Evolutionary conservation across 768 basidiomycete species (phyloP).

Genomic region (Paxillus involutus): DNA sequence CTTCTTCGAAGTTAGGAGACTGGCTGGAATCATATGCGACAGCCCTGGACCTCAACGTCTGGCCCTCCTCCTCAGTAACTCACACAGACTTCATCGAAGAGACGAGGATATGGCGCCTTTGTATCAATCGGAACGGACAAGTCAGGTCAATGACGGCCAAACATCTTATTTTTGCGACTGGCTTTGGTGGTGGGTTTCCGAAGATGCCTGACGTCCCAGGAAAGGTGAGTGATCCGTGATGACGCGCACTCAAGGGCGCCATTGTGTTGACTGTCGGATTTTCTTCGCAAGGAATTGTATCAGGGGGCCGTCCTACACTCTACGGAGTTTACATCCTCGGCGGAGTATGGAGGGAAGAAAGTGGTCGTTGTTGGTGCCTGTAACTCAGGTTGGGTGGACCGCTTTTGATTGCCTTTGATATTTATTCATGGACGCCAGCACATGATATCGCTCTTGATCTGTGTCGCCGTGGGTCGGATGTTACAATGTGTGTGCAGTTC

Average conservation of each 20-base stretch:
- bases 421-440: slow-evolving; percentile 14
- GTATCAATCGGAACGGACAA: slow-evolving; percentile 30
- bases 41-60: slow-evolving; percentile 59
- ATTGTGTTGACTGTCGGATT: neutral
- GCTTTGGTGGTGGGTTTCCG: slow-evolving; percentile 46
- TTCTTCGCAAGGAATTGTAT: slow-evolving; percentile 42
- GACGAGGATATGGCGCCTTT: slow-evolving; percentile 43
- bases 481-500: slow-evolving; percentile 20
- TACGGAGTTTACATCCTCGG: slow-evolving; percentile 42
- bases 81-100: slow-evolving; percentile 34
- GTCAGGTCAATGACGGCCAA: slow-evolving; percentile 37
- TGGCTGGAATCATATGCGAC: slow-evolving; percentile 65
- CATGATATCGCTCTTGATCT: slow-evolving; percentile 42
- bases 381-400: slow-evolving; percentile 45
- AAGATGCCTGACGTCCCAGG: slow-evolving; percentile 47
- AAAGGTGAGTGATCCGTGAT: slow-evolving; percentile 28
- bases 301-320: slow-evolving; percentile 57
- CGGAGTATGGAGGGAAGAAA: slow-evolving; percentile 56
- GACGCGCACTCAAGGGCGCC: neutral
- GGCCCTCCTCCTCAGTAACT: slow-evolving; percentile 47
- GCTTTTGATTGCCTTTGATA: slow-evolving; percentile 1
- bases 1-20: slow-evolving; percentile 45
- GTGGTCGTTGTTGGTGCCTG: slow-evolving; percentile 64
- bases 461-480: slow-evolving; percentile 26
- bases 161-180: slow-evolving; percentile 59